Base-by-base conservation (phyloP, 1,284 basidiomycete genomes). In the Puccinia sorghi region DNA sequence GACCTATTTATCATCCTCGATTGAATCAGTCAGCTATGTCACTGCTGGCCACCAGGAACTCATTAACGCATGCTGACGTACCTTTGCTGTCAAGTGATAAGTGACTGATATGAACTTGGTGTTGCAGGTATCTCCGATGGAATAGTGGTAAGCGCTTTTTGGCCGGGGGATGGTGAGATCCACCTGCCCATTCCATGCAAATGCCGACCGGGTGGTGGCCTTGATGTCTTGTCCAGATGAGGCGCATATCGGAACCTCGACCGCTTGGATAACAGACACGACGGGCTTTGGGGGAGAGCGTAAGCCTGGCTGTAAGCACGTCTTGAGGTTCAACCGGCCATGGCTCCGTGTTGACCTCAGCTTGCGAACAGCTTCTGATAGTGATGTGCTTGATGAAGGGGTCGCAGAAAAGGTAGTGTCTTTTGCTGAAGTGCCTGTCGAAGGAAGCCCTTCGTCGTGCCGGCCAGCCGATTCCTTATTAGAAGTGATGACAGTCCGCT, bases 61-160 rank as follows among this genome's bases (percentile, higher is more conserved):
- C 12, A 39, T 17, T 5, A 72, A 37, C 32, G 37, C 48, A 46
- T 61, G 37, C 17, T 32, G 20, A n/a, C 61, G n/a, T 52, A 75
- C 72, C 46, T 75, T 56, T 15, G 63, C 54, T 22, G 46, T 64
- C 39, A 75, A 22, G n/a, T 39, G 50, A 48, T 63, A 75, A 8
- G 48, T 46, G 37, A 75, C 57, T 50, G 41, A 37, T 43, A 63
- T 63, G 66, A 75, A 61, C 12, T 64, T 63, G 11, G 59, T 75
- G n/a, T 52, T 63, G 50, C 72, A 75, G 22, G 72, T 59, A 32
- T 75, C 72, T 12, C 72, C 72, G 32, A 75, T 75, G 9, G 72
- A 75, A 50, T 75, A 75, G 66, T 75, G 72, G 27, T 66, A 50
- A 32, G 27, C 50, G 27, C 72, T 74, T 66, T 66, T 63, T 22